Evolutionary conservation across 495 filamentous ascomycete species (phyloP), one percentile per base, ranked within the genome.

Genomic region (Bombardia bombarda): DNA sequence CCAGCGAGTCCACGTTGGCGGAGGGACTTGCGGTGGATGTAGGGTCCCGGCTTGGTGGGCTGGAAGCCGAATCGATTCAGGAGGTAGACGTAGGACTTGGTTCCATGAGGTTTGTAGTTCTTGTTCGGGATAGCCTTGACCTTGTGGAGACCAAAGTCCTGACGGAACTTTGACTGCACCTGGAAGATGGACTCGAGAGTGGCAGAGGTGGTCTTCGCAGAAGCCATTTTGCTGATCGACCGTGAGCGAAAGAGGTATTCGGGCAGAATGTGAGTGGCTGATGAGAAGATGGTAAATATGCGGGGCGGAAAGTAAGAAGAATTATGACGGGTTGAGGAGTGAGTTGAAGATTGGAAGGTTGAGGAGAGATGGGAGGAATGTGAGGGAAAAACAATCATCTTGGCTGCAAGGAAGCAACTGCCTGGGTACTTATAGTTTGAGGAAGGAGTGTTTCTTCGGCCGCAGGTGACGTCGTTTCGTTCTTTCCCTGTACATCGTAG

Each of bases 61-160:
- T 73, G 58, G 56, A 90, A 82, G 47, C 73, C 66, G 52, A 79
- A 90, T 58, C 85, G 85, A 56, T 77, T 78, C 52, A 90, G 66
- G 8, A 78, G 58, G 46, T 74, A 72, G 46, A 83, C 79, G 57
- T 88, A 88, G 25, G 82, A 84, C 66, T 87, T 87, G 43, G 71
- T 73, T 20, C 85, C 85, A 43, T 78, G 74, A 45, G 62, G 72
- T 49, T 79, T 55, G 60, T 84, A 86, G 43, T 77, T 78, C 16
- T 65, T 58, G 64, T 90, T 88, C 42, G 62, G 65, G 19, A 66
- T 56, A 20, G 58, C 60, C 32, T 70, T 60, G 51, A 83, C 46
- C 58, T 72, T 75, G 28, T 62, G 52, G n/a, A 78, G 62, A 30
- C 60, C 56, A n/a, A 51, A 55, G 6, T 62, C 57, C 8, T 53